Conservation (phyloP, 345 rosid genomes). For the Mercurialis annua region DNA sequence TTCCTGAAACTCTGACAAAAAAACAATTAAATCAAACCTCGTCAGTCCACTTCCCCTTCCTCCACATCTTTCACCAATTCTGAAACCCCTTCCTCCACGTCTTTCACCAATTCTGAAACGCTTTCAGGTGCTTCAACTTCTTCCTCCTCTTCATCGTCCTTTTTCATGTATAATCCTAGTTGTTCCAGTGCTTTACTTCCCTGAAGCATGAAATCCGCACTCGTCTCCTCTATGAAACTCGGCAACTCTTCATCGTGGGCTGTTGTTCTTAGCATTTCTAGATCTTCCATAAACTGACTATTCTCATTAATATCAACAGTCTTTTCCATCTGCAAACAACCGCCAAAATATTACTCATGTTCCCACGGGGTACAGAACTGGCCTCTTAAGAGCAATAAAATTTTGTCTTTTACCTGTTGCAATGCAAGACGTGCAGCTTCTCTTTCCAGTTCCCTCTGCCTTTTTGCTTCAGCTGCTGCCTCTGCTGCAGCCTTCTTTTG, state of each 20-base stretch:
- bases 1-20: not conserved
- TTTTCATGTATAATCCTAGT: slow-evolving; percentile 78
- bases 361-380: not conserved
- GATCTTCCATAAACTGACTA: slow-evolving; percentile 71
- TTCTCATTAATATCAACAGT: slow-evolving; percentile 86
- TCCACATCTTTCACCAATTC: slow-evolving; percentile 47
- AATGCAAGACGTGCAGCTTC: slow-evolving; percentile 90
- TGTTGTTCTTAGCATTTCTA: slow-evolving; percentile 66
- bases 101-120: slow-evolving; percentile 30
- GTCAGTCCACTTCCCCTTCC: slow-evolving; percentile 85
- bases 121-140: slow-evolving; percentile 44
- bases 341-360: slow-evolving; percentile 1
- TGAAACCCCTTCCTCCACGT: slow-evolving; percentile 44
- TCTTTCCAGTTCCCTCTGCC: slow-evolving; percentile 74
- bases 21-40: not conserved
- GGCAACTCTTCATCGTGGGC: slow-evolving; percentile 44
- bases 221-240: slow-evolving; percentile 50
- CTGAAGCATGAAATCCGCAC: slow-evolving; percentile 64
- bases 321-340: slow-evolving; percentile 74
- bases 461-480: slow-evolving; percentile 75
- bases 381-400: not conserved
- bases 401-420: slow-evolving; percentile 44
- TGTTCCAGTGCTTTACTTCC: slow-evolving; percentile 74
- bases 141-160: slow-evolving; percentile 46
- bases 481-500: slow-evolving; percentile 64